Base-by-base conservation (phyloP, 75 land plant genomes). In the Chamaecyparis obtusa region DNA sequence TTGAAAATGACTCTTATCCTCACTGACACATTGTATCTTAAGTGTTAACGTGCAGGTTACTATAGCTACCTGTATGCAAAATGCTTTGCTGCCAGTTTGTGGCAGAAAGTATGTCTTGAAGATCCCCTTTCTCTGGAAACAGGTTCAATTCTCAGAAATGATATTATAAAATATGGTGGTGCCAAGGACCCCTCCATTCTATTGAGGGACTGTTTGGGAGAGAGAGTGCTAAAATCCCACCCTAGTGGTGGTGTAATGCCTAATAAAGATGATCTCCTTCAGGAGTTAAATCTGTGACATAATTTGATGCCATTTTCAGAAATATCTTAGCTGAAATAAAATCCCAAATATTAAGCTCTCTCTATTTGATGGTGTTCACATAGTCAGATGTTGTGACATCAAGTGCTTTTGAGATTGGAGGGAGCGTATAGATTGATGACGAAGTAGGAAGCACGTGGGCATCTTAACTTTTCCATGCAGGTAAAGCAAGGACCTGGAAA, bases 21-120 rank as follows among this genome's bases (percentile, higher is more conserved):
- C 15, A n/a, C 81, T 78, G 56, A 83, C 2, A 51, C 84, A n/a
- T 48, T 24, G 16, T 83, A 24, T 41, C 46, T 74, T 37, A 78
- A n/a, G 19, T 30, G 19, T 17, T 85, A 36, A 21, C 67, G 0
- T 85, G 80, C 88, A 97, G 99, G 99, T 48, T 97, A 97, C 54
- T 96, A 97, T 77, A 97, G 96, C 91, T 96, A 97, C 88, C 89
- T 97, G 86, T 97, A 97, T 89, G 99, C 99, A 21, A 92, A 91
- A 85, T 97, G 99, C 82, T 95, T 97, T 86, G 96, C 99, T 43
- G 91, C 99, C 67, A 96, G 93, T 48, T 94, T 96, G 84, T 97
- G 98, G 99, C 90, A 93, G 69, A 91, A 90, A 75, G 84, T 93
- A 30, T 97, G 93, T 92, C 72, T 83, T 48, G 94, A 96, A 67